These are phyloP conservation scores for Eugenia klotzschiana DNA, from an alignment of 441 rosid genomes.

Conservation along the genomic window DNA sequence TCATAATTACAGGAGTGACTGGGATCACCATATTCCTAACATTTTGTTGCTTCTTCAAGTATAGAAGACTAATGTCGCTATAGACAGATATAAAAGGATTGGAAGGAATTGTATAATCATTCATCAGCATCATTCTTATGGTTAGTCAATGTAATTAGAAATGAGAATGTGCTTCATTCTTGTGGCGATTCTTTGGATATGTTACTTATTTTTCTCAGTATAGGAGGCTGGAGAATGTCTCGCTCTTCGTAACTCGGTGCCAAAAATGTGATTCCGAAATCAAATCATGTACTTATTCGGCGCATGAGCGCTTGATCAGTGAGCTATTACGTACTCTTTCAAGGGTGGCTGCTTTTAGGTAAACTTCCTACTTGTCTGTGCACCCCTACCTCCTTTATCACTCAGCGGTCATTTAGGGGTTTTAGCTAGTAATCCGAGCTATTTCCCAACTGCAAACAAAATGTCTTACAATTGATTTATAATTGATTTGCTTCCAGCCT, in stretches of 20 bases:
- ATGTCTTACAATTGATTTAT: background rate
- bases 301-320: too few species aligned
- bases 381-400: too few species aligned
- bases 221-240: background rate
- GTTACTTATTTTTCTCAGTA: background rate
- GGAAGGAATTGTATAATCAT: background rate
- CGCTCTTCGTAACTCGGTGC: background rate
- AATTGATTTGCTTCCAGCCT: background rate
- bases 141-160: background rate
- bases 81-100: conserved; percentile 7
- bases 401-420: too few species aligned
- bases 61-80: conserved; percentile 81
- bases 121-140: background rate
- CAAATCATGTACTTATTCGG: background rate
- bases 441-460: too few species aligned
- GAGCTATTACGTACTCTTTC: too few species aligned
- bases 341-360: too few species aligned
- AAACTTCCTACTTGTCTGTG: too few species aligned
- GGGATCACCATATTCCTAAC: conserved; percentile 56
- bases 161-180: background rate
- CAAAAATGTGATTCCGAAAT: background rate
- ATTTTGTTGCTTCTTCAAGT: conserved; percentile 84
- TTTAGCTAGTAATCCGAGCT: too few species aligned
- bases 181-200: background rate
- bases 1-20: conserved; percentile 48